phyloP scores from a whole-genome alignment of 805 yeast genomes.

The Metschnikowia aberdeeniae region DNA sequence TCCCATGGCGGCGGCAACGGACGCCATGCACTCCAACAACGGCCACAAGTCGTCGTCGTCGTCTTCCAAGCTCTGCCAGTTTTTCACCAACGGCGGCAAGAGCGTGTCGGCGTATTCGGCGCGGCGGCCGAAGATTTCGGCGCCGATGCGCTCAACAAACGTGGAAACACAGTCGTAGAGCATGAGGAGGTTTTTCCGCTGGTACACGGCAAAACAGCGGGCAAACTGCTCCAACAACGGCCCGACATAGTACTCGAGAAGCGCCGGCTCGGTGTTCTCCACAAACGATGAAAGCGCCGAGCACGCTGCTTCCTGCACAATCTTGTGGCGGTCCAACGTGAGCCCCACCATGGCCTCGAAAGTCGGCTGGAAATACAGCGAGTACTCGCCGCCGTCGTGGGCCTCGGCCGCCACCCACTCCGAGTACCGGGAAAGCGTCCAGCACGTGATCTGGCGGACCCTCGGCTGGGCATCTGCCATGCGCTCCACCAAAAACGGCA shows the following conservation, averaged over 20 bases:
- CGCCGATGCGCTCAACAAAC: conserved; percentile 72
- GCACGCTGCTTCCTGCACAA: conserved; percentile 95
- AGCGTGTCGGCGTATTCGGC: conserved; percentile 56
- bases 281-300: conserved; percentile 80
- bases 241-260: conserved; percentile 59
- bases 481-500: conserved; percentile 82
- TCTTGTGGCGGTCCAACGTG: conserved; percentile 77
- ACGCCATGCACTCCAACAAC: conserved; percentile 84
- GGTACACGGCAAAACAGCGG: conserved; percentile 71
- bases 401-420: conserved; percentile 77
- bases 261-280: conserved; percentile 63
- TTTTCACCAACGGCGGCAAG: conserved; percentile 74
- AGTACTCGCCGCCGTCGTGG: conserved; percentile 53
- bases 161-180: conserved; percentile 90
- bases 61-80: conserved; percentile 76
- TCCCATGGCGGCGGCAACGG: conserved; percentile 84
- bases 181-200: conserved; percentile 74
- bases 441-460: conserved; percentile 89
- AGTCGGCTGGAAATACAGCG: conserved; percentile 70
- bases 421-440: conserved; percentile 89
- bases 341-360: conserved; percentile 71
- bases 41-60: conserved; percentile 89
- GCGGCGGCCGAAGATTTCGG: conserved; percentile 48
- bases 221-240: conserved; percentile 68
- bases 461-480: conserved; percentile 72